A percentile compares a stretch with the other conserved stretches of the same genome.
phyloP scores from a whole-genome alignment of 192 early-diverging fungal species.

The Geosiphon pyriformis region DNA sequence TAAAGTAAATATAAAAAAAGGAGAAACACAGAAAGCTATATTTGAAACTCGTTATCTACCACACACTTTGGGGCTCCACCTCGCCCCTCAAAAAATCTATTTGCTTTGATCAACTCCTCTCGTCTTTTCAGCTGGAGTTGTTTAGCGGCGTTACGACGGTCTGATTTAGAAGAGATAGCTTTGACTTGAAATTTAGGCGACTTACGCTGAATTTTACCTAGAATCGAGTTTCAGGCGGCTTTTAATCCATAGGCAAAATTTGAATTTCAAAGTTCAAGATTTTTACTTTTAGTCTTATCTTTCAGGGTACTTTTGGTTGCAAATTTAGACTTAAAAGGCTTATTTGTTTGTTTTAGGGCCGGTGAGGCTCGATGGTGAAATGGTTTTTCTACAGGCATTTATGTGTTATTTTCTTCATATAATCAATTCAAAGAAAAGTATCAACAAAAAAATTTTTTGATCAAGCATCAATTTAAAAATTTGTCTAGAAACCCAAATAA shows the following conservation, averaged over 20 bases:
- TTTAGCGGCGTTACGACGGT: slow-evolving; percentile 78
- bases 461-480: no score
- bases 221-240: not conserved
- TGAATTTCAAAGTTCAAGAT: not conserved
- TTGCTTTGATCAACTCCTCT: slow-evolving; percentile 57
- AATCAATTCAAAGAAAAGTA: no score
- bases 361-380: slow-evolving; percentile 41
- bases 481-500: no score
- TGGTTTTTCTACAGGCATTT: slow-evolving; percentile 20
- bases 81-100: slow-evolving; percentile 80
- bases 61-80: slow-evolving; percentile 85
- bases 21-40: no score
- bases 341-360: slow-evolving; percentile 87
- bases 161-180: slow-evolving; percentile 61
- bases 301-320: slow-evolving; percentile 75
- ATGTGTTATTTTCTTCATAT: no score
- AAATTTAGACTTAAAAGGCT: slow-evolving; percentile 94
- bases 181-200: slow-evolving; percentile 31
- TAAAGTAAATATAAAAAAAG: not conserved
- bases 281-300: slow-evolving; percentile 70
- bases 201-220: slow-evolving; percentile 63
- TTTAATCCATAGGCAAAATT: not conserved
- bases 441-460: no score
- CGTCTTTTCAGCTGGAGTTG: slow-evolving; percentile 80
- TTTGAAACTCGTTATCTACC: no score